Conservation (phyloP, 768 basidiomycete genomes). For the Lactarius akahatsu region DNA sequence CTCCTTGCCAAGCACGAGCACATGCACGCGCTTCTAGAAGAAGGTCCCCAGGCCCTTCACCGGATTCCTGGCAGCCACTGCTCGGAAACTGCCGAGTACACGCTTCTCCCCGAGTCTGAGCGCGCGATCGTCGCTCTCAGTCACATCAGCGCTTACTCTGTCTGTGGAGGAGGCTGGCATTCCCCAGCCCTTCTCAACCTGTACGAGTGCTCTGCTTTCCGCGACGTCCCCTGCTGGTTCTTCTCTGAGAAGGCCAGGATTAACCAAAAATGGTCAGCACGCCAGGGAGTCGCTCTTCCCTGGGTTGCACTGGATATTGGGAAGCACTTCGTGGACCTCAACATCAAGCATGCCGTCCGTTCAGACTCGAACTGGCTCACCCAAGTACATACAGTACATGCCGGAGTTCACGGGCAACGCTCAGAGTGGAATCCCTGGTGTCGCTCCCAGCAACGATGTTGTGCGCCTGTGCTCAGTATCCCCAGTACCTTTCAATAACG, state of each 20-base stretch:
- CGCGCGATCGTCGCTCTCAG: constrained; percentile 26
- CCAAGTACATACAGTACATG: constrained; percentile 10
- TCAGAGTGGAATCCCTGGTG: constrained; percentile 13
- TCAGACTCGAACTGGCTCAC: constrained; percentile 14
- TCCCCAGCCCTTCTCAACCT: constrained; percentile 25
- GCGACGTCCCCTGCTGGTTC: constrained; percentile 27
- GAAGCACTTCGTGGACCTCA: constrained; percentile 20
- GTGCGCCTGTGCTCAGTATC: constrained; percentile 1
- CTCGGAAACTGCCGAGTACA: constrained; percentile 20
- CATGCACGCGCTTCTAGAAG: constrained; percentile 15
- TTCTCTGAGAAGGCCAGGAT: constrained; percentile 28
- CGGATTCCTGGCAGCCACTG: constrained; percentile 18
- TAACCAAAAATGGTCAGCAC: constrained; percentile 7
- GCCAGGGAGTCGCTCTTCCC: constrained; percentile 16
- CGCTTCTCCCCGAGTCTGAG: constrained; percentile 30
- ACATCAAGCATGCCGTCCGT: constrained; percentile 18
- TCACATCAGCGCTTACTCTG: constrained; percentile 27
- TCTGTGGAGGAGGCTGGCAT: constrained; percentile 22
- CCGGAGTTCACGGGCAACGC: constrained; percentile 12
- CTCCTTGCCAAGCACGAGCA: constrained; percentile 26
- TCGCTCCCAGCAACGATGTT: constrained; percentile 7
- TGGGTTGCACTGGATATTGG: constrained; percentile 22
- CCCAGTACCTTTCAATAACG: not conserved
- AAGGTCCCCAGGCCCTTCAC: constrained; percentile 6
- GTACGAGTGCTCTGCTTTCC: constrained; percentile 27